Base-by-base conservation (phyloP, 1,139 yeast genomes). In the Pichia sp. region DNA sequence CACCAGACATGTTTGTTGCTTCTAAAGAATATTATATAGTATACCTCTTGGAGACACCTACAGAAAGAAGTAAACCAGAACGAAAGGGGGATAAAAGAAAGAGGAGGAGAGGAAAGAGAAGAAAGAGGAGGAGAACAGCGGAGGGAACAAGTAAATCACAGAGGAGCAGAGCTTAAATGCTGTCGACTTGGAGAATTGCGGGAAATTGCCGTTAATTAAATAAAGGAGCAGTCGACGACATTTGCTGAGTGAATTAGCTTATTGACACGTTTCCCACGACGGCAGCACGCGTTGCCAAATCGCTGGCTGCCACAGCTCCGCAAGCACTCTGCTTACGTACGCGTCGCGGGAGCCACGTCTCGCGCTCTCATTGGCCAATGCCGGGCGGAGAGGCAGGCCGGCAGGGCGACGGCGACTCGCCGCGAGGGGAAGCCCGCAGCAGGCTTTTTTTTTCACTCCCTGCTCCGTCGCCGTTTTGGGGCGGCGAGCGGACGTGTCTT, bases 1-100 rank as follows among this genome's bases (percentile, higher is more conserved):
- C 57, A 46, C 61, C 65, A 59, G 69, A 59, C 68, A 66, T 65
- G 55, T 44, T 56, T 52, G 41, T 26, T 37, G 42, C 25, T 37
- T 46, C 43, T 46, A 37, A 30, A 46, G 52, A 50, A 48, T 44
- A 46, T 46, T 42, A 44, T 54, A 44, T 41, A 44, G 39, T 47
- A 46, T 44, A 44, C 46, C 39, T 45, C 31, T 26, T n/a, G 36
- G 40, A 41, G 31, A 47, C 39, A 53, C 50, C 44, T 50, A 37
- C 13, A 18, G 37, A 44, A 50, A 48, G 49, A 50, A 37, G 45
- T 42, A 44, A 47, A 41, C 10, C 36, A 16, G 26, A 49, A n/a
- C n/a, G n/a, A n/a, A n/a, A n/a, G n/a, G n/a, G n/a, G 46, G 36
- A 19, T 34, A 46, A 46, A 28, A 30, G 10, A 31, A 18, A 34